Evolutionary conservation across 352 stramenopile genomes (phyloP).

Genomic region (Pythium coloratum): DNA sequence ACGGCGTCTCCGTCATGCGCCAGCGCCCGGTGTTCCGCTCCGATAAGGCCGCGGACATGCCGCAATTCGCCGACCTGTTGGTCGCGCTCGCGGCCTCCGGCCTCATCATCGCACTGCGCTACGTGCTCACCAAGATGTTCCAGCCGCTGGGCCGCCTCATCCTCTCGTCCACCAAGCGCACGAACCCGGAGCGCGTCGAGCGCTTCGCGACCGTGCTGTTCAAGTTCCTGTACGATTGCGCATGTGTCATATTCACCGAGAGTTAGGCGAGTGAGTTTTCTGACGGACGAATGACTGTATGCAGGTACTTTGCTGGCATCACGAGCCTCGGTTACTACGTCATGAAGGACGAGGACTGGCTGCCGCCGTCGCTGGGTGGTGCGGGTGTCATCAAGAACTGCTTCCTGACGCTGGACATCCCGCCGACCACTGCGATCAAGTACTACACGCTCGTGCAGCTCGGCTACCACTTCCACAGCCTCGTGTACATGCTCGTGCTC

Average conservation of each 20-base stretch:
- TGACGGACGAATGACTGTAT: not conserved
- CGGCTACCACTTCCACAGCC: conserved; percentile 59
- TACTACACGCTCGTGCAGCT: conserved; percentile 56
- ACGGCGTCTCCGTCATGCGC: conserved; percentile 48
- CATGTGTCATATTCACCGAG: not conserved
- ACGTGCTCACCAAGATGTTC: conserved; percentile 36
- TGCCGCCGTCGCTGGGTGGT: conserved; percentile 44
- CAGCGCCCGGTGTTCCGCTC: conserved; percentile 28
- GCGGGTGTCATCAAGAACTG: conserved; percentile 30
- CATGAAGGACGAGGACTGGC: conserved; percentile 53
- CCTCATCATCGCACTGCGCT: conserved; percentile 44
- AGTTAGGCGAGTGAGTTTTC: not conserved
- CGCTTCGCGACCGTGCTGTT: conserved; percentile 71
- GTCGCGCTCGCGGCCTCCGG: conserved; percentile 34
- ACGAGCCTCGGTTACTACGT: conserved; percentile 40
- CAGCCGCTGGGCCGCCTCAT: conserved; percentile 44
- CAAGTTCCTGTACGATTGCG: conserved; percentile 52
- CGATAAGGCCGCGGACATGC: conserved; percentile 35
- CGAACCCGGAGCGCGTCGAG: conserved; percentile 44
- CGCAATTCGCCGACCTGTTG: conserved; percentile 44
- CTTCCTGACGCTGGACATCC: conserved; percentile 33
- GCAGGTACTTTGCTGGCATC: conserved; percentile 59
- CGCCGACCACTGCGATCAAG: conserved; percentile 37
- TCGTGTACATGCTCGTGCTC: conserved; percentile 58
- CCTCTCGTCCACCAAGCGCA: conserved; percentile 54